These are phyloP conservation scores for Camelina hispida DNA, from an alignment of 345 rosid species.

Conservation along the genomic window DNA sequence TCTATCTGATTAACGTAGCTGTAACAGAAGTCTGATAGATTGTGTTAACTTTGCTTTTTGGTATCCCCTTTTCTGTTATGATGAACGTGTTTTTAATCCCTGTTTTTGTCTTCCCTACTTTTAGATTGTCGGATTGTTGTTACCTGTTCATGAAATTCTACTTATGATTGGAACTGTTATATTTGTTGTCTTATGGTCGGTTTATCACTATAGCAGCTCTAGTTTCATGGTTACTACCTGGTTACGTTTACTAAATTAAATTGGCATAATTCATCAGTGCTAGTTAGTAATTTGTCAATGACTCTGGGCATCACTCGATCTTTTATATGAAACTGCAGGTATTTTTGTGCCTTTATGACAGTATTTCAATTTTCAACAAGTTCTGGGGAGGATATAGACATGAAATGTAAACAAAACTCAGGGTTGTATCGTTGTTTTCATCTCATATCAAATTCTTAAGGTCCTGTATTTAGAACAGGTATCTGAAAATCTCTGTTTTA, in stretches of 20 bases:
- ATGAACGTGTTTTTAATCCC: no score
- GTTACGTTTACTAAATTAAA: background rate
- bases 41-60: slow-evolving; percentile 6
- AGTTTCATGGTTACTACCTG: background rate
- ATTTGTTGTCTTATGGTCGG: no score
- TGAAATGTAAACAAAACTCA: slow-evolving; percentile 18
- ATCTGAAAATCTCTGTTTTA: background rate
- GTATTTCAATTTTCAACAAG: slow-evolving; percentile 33
- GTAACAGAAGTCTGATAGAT: slow-evolving; percentile 3
- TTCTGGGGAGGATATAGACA: slow-evolving; percentile 7
- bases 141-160: background rate
- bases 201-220: background rate
- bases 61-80: background rate
- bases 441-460: slow-evolving; percentile 16
- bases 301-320: background rate
- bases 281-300: background rate
- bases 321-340: slow-evolving; percentile 27
- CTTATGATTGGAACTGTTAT: background rate
- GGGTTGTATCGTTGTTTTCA: background rate
- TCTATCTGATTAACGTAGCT: background rate
- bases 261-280: background rate
- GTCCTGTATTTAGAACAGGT: slow-evolving; percentile 12
- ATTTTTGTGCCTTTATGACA: slow-evolving; percentile 45
- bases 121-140: slow-evolving; percentile 6
- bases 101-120: background rate